These are phyloP conservation scores for Beauveria sp. DNA, from an alignment of 2,329 filamentous ascomycete species.

Conservation along the genomic window DNA sequence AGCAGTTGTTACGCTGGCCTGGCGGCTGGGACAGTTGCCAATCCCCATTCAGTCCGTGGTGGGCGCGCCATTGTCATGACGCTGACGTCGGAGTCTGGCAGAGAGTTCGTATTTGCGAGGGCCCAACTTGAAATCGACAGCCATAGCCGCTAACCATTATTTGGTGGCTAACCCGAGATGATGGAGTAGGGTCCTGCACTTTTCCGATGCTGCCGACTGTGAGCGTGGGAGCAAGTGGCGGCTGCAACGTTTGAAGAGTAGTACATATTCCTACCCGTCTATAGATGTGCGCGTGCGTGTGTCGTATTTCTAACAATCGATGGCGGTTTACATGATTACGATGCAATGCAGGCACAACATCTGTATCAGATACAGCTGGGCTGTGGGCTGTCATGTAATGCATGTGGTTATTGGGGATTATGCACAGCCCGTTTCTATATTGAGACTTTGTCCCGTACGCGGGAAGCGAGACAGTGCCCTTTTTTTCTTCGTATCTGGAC, in stretches of 20 bases:
- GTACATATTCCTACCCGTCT: background rate
- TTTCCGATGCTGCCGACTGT: background rate
- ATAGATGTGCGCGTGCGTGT: too few relatives aligned
- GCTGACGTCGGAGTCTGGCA: background rate
- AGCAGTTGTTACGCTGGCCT: background rate
- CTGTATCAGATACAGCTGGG: conserved; percentile 2
- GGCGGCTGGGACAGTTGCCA: background rate
- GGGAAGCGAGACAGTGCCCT: background rate
- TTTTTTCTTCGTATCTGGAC: background rate
- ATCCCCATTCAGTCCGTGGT: background rate
- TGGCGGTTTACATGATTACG: background rate
- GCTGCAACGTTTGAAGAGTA: background rate
- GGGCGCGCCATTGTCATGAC: conserved; percentile 1
- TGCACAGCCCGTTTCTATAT: conserved; percentile 10
- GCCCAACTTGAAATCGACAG: background rate
- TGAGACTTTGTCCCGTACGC: background rate
- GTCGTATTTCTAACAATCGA: background rate
- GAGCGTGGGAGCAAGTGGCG: background rate
- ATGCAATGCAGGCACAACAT: background rate
- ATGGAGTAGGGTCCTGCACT: background rate
- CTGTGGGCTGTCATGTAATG: background rate
- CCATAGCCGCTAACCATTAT: background rate
- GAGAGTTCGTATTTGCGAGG: conserved; percentile 3
- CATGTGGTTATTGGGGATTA: background rate
- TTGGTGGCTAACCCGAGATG: background rate